Base-by-base conservation (phyloP, 805 yeast genomes). In the Crinitomyces ghanaensis region DNA sequence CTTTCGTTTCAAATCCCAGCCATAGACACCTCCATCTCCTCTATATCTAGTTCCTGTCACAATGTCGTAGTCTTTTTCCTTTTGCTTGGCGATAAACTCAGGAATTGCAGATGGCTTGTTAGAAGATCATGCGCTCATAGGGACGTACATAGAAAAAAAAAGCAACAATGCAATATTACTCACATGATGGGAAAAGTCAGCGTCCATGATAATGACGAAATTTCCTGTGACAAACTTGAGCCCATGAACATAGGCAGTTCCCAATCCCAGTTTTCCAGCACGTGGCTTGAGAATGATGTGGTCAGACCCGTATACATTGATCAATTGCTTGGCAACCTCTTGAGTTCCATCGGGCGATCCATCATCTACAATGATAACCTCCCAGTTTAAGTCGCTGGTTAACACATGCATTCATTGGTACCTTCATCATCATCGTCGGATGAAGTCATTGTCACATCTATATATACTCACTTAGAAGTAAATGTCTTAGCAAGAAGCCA, bases 31-130 rank as follows among this genome's bases (percentile, higher is more conserved):
- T 20, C 88, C 88, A 45, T 78, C 65, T 11, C 86, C 86, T 7
- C 80, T 78, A 47, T 79, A 78, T 49, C 88, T 68, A 6, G 88
- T 79, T 5, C 66, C 66, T 16, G 65, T 59, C 17, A 61, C 66
- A 32, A 61, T 60, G 35, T 62, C 66, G 35, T 49, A 58, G 49
- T 60, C 46, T 20, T 48, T 48, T 33, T 49, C 46, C 43, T 54
- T 49, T 40, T 79, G 88, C 51, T 72, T 72, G 34, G 65, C 67
- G 48, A 79, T 77, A 53, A 78, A 77, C 52, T 75, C 63, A 5
- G 86, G 88, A 54, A 78, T 78, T 19, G 85, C 79, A 45, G 73
- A 76, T 16, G 88, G 88, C n/a, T n/a, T n/a, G n/a, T n/a, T n/a
- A n/a, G n/a, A 32, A 28, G 34, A 9, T 14, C 16, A 18, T 27